Evolutionary conservation across 2,329 filamentous ascomycete genomes (phyloP).

Genomic region (Exophiala spinifera): DNA sequence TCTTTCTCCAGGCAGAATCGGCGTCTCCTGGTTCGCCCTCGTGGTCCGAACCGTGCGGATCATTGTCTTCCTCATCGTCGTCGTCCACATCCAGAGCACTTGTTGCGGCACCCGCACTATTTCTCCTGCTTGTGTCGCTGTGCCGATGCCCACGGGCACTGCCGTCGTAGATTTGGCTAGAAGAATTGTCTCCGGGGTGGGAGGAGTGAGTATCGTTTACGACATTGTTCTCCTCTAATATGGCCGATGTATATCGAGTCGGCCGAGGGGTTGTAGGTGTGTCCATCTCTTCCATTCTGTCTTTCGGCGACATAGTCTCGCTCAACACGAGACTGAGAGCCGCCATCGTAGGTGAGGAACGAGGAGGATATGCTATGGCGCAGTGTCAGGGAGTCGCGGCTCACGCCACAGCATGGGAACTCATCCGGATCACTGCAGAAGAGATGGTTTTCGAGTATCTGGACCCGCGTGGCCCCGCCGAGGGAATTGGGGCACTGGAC

Average conservation of each 20-base stretch:
- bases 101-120: conserved; percentile 4
- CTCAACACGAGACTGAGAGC: conserved; percentile 25
- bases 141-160: not conserved
- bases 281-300: conserved; percentile 21
- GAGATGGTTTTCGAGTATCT: no score
- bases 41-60: conserved; percentile 62
- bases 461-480: not conserved
- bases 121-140: conserved; percentile 1
- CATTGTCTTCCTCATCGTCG: conserved; percentile 54
- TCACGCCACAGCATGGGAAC: conserved; percentile 16
- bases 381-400: conserved; percentile 15
- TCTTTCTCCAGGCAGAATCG: conserved; percentile 81
- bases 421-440: conserved; percentile 15
- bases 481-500: conserved; percentile 16
- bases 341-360: conserved; percentile 15
- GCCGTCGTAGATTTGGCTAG: conserved; percentile 6
- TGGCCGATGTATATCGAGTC: conserved; percentile 8
- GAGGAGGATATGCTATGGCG: conserved; percentile 14
- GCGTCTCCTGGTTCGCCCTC: conserved; percentile 60
- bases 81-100: conserved; percentile 27
- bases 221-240: conserved; percentile 5
- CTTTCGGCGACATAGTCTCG: conserved; percentile 18
- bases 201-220: not conserved
- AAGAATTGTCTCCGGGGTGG: not conserved
- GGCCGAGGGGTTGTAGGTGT: conserved; percentile 27